Conservation (phyloP, 1,139 yeast species). For the Citeromyces hawaiiensis region DNA sequence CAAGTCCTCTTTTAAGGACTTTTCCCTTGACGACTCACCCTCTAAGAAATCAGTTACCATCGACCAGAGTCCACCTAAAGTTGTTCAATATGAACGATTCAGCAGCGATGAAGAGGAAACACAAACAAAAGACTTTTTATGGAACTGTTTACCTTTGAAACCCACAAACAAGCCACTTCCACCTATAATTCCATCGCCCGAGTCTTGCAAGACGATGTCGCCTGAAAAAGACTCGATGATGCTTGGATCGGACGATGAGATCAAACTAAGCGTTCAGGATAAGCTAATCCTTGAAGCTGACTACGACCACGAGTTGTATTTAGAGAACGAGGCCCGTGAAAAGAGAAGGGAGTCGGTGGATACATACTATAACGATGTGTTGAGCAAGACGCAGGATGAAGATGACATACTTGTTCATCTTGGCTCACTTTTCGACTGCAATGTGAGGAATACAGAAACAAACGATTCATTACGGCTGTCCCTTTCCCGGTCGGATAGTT, state of each 20-base stretch:
- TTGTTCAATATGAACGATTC: constrained; percentile 25
- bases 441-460: constrained; percentile 18
- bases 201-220: constrained; percentile 4
- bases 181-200: constrained; percentile 11
- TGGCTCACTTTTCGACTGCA: constrained; percentile 16
- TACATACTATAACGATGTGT: constrained; percentile 9
- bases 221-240: constrained; percentile 1
- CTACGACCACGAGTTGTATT: constrained; percentile 17
- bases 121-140: constrained; percentile 10
- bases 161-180: constrained; percentile 15
- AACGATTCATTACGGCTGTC: constrained; percentile 10
- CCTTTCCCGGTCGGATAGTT: constrained; percentile 11
- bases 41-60: constrained; percentile 21
- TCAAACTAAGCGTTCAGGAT: neutral
- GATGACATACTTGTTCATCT: constrained; percentile 13
- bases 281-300: constrained; percentile 5
- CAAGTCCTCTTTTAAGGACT: neutral
- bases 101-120: constrained; percentile 21
- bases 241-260: neutral
- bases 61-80: constrained; percentile 17
- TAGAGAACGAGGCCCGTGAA: constrained; percentile 13
- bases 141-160: constrained; percentile 13
- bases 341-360: constrained; percentile 6
- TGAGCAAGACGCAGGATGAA: constrained; percentile 7
- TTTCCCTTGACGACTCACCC: constrained; percentile 13